Evolutionary conservation across 441 rosid species (phyloP), one percentile per base, ranked within the genome.

Genomic region (Biscutella laevigata): DNA sequence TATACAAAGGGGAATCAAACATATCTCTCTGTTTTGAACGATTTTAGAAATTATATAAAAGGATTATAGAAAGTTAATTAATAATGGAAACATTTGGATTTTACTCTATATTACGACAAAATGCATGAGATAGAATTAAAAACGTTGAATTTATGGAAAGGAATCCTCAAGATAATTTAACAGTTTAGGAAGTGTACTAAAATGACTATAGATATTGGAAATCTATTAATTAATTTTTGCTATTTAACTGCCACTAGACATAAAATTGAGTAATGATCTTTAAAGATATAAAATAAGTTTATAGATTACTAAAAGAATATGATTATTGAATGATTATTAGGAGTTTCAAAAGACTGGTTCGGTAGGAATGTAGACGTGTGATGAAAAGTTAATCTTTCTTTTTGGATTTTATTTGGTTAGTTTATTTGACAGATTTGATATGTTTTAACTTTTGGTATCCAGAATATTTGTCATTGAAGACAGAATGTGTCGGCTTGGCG

Each of bases 401-500:
- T 53, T 45, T 27, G 22, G 53, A 53, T 53, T 43, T 43, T 43
- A 37, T 44, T 26, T 13, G 39, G 19, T 27, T 53, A 53, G 3
- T 42, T 26, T 42, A 26, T 19, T 6, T 52, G 20, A 35, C 22
- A 43, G 67, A 61, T 53, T 44, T 19, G 39, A 43, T 44, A 2
- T 53, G 54, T 53, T 34, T 36, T n/a, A 44, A 16, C 67, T 62
- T 62, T 62, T 35, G 33, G 53, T 27, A 44, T 43, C 54, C 60
- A 62, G 35, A 53, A 62, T 43, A 44, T 61, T 20, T 34, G 34
- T 62, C 58, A 34, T 26, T 33, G 22, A 44, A 51, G 51, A 61
- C 45, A 51, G 15, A 16, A 43, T 62, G 26, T 53, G 67, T 62
- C 60, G 47, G 40, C 52, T 43, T 44, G 27, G 30, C 34, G 39